These are phyloP conservation scores for Dipteronia sinensis DNA, from an alignment of 345 rosid species.

Conservation along the genomic window DNA sequence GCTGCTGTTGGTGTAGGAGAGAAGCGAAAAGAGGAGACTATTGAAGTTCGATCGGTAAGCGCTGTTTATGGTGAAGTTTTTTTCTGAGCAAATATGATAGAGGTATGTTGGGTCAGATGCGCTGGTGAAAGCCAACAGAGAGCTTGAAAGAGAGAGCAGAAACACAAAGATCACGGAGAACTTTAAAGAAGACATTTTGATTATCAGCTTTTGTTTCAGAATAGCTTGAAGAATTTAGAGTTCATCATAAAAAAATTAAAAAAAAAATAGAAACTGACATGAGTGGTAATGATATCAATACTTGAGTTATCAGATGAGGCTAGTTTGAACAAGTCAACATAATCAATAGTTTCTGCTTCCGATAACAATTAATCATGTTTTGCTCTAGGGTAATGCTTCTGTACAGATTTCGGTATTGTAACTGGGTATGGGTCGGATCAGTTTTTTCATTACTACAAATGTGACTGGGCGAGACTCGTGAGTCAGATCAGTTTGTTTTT, in stretches of 20 bases:
- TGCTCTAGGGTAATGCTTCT: no score
- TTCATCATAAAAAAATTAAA: not conserved
- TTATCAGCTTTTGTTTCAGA: not conserved
- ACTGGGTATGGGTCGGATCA: no score
- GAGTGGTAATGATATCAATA: no score
- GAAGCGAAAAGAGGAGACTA: conserved; percentile 20
- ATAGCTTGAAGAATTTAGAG: not conserved
- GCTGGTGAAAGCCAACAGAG: not conserved
- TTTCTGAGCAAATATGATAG: not conserved
- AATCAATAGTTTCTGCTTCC: not conserved
- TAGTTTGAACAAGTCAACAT: no score
- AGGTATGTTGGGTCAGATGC: not conserved
- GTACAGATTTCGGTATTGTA: no score
- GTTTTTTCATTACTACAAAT: no score
- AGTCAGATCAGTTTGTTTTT: no score
- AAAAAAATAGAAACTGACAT: no score
- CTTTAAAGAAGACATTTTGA: not conserved
- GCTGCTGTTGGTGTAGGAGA: not conserved
- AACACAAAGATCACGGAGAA: not conserved
- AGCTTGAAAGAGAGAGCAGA: no score
- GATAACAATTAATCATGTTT: no score
- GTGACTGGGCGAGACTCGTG: no score
- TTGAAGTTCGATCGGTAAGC: conserved; percentile 24
- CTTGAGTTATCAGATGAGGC: no score
- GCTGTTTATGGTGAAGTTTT: conserved; percentile 22